phyloP scores from a whole-genome alignment of 2,329 filamentous ascomycete genomes.

The Furcasterigmium furcatum region DNA sequence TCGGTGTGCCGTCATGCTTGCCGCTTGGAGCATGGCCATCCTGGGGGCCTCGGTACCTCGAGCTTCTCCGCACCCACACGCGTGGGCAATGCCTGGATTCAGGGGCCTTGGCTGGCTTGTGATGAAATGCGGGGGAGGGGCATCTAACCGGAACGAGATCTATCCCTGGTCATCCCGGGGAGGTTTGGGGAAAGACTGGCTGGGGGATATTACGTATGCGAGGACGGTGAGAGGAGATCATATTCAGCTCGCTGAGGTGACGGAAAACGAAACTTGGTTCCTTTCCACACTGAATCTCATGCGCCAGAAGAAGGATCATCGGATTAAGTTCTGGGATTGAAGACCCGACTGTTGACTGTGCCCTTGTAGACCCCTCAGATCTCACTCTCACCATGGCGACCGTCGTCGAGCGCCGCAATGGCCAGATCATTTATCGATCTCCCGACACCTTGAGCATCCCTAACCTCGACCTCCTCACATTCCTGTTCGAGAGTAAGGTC shows the following conservation, averaged over 20 bases:
- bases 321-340: not conserved
- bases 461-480: conserved; percentile 35
- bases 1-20: too few relatives aligned
- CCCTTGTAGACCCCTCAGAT: too few relatives aligned
- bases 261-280: not conserved
- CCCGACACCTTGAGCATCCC: conserved; percentile 27
- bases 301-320: too few relatives aligned
- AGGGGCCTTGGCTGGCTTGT: not conserved
- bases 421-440: conserved; percentile 31
- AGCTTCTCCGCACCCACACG: too few relatives aligned
- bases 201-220: not conserved
- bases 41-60: too few relatives aligned
- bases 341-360: too few relatives aligned
- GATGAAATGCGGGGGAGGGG: not conserved
- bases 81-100: too few relatives aligned
- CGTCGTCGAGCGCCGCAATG: conserved; percentile 8
- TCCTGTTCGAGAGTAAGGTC: conserved; percentile 34
- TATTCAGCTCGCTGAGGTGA: too few relatives aligned
- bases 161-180: too few relatives aligned
- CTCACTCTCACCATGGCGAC: conserved; percentile 8
- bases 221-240: not conserved
- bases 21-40: too few relatives aligned
- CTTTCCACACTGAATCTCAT: too few relatives aligned
- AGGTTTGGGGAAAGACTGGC: too few relatives aligned
- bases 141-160: not conserved